Base-by-base conservation (phyloP, 2,329 filamentous ascomycete species). In the Cladosporium cucumerinum region DNA sequence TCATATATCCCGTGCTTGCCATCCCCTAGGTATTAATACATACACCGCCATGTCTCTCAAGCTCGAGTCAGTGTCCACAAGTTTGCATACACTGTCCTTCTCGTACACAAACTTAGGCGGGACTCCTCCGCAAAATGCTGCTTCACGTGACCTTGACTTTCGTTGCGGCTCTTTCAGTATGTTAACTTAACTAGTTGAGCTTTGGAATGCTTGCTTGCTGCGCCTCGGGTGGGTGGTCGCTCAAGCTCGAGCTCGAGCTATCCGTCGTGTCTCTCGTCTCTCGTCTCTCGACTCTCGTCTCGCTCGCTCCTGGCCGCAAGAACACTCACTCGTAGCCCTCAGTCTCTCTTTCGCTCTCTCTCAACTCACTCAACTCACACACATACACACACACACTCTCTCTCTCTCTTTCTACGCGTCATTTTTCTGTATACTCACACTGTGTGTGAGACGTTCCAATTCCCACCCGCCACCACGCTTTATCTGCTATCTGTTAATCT, bases 401-500 rank as follows among this genome's bases (percentile, higher is more conserved):
- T 11, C 26, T 28, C 26, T 32, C 34, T 18, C 49, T 52, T 6
- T 30, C n/a, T 26, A 52, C 49, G 49, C 49, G 49, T 26, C 49
- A 52, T 52, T 52, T 18, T 30, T 32, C 51, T 32, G 18, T 8
- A 12, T 5, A 30, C 30, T 14, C 51, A 32, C 51, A 5, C n/a
- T 57, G 10, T 18, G 10, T 18, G 51, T 32, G 51, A 54, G 51
- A 46, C 51, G 12, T n/a, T 32, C 16, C 51, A 32, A 54, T 32
- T 30, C 28, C 18, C 51, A 18, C 51, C 51, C 26, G 51, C 51
- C 26, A 30, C 51, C 51, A 26, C 26, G 16, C 26, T 32, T 11
- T 21, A 32, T 54, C 51, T 54, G 51, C 51, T 54, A 54, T 54
- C 48, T 49, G 51, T 18, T 28, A 32, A 54, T 54, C 48, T 49